Conservation (phyloP, 768 basidiomycete species). For the Lepiota venenata region DNA sequence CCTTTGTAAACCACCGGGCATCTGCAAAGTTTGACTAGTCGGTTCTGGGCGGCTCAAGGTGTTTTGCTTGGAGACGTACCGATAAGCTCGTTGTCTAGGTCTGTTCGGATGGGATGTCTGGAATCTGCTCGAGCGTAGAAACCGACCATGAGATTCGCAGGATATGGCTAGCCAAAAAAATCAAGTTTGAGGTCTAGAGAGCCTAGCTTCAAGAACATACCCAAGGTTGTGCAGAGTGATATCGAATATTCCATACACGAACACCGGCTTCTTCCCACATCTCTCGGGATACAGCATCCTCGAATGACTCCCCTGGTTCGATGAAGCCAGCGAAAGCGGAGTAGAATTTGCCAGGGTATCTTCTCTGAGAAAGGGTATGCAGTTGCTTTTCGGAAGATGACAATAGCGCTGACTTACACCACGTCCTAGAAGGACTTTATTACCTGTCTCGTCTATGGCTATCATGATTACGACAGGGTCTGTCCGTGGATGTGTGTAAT, state of each 20-base stretch:
- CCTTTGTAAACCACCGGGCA: conserved; percentile 84
- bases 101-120: conserved; percentile 68
- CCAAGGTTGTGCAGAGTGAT: conserved; percentile 89
- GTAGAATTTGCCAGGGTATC: conserved; percentile 70
- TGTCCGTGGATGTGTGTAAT: conserved; percentile 79
- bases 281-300: conserved; percentile 90
- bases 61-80: conserved; percentile 40
- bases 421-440: conserved; percentile 84
- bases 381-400: background rate
- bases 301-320: conserved; percentile 92
- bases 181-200: background rate
- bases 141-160: conserved; percentile 88
- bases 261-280: conserved; percentile 97
- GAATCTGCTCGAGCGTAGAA: conserved; percentile 80
- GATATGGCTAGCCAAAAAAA: conserved; percentile 66
- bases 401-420: conserved; percentile 51
- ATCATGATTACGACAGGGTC: conserved; percentile 93
- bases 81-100: conserved; percentile 95
- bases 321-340: conserved; percentile 93
- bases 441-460: conserved; percentile 72
- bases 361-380: conserved; percentile 40
- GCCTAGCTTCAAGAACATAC: conserved; percentile 33
- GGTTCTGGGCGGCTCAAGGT: no score
- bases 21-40: conserved; percentile 43
- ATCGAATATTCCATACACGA: conserved; percentile 76